These are phyloP conservation scores for Geosmithia flava DNA, from an alignment of 2,329 filamentous ascomycete genomes.

Conservation along the genomic window DNA sequence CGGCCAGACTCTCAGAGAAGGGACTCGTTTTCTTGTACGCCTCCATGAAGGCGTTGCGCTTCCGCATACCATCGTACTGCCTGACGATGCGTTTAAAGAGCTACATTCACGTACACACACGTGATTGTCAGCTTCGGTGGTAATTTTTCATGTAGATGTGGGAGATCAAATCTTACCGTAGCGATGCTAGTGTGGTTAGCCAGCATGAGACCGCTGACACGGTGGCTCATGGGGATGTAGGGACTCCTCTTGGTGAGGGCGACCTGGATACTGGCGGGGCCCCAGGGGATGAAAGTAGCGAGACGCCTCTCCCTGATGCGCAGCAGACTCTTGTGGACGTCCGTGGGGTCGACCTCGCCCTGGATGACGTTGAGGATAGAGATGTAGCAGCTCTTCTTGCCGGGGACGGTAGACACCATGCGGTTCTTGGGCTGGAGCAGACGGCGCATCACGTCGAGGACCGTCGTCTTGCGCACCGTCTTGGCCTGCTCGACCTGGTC, in stretches of 20 bases:
- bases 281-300: constrained; percentile 97
- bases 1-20: constrained; percentile 80
- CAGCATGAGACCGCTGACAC: constrained; percentile 92
- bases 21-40: constrained; percentile 92
- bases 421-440: constrained; percentile 96
- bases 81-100: constrained; percentile 88
- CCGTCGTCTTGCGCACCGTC: constrained; percentile 95
- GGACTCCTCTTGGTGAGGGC: constrained; percentile 93
- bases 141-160: too few species aligned
- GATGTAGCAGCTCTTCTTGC: constrained; percentile 98
- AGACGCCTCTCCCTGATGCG: constrained; percentile 89
- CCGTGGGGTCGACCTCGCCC: constrained; percentile 93
- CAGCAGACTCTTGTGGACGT: constrained; percentile 95
- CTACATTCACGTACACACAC: too few species aligned
- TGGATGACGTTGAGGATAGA: constrained; percentile 98
- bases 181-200: constrained; percentile 97
- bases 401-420: constrained; percentile 93
- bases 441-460: constrained; percentile 92
- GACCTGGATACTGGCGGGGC: constrained; percentile 93
- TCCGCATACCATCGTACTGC: constrained; percentile 88
- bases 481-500: constrained; percentile 95
- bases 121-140: too few species aligned
- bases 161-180: constrained; percentile 42
- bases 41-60: constrained; percentile 94
- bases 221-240: constrained; percentile 86